Percentiles rank a stretch among this genome's conserved stretches.
Conservation (phyloP, 345 rosid species). For the Acer negundo region DNA sequence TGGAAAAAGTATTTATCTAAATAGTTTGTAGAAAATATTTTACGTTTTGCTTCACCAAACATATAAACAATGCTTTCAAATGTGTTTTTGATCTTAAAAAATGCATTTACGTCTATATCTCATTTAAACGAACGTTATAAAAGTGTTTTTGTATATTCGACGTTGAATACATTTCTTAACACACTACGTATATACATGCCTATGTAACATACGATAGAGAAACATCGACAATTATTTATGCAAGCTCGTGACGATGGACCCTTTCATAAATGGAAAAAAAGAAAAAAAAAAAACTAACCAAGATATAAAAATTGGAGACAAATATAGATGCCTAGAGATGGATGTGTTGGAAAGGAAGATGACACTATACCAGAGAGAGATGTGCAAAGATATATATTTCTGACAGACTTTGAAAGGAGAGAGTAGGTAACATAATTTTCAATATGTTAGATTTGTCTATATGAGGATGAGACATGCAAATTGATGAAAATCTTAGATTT, state of each 20-base stretch:
- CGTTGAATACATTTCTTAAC: no score
- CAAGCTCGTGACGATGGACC: neutral
- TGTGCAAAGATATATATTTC: neutral
- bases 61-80: no score
- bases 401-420: conserved; percentile 12
- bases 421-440: conserved; percentile 14
- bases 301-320: neutral
- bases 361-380: neutral
- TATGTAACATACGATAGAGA: neutral
- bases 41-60: no score
- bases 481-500: conserved; percentile 8
- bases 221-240: neutral
- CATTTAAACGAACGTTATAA: no score
- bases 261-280: neutral
- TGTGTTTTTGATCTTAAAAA: no score
- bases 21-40: no score
- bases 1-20: no score
- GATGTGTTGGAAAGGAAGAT: neutral
- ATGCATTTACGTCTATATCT: no score
- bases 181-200: no score
- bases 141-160: no score
- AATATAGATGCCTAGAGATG: neutral
- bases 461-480: conserved; percentile 11
- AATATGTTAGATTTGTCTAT: neutral
- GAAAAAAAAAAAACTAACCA: neutral